Conservation (phyloP, 2,329 filamentous ascomycete species). For the Thelonectria discophora region DNA sequence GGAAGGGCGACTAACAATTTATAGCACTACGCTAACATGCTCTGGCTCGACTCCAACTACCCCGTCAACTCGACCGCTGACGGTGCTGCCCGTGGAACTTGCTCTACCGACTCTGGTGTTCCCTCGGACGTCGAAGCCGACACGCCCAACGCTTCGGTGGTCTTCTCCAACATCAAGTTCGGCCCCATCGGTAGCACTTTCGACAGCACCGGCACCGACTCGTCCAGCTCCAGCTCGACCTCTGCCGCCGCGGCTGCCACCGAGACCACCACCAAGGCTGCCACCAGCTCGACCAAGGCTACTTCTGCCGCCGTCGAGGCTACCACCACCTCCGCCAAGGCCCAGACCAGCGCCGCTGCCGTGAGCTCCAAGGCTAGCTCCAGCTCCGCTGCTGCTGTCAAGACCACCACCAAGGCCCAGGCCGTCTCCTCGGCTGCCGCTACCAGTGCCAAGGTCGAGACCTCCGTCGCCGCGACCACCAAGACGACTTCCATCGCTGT, state of each 20-base stretch:
- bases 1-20: not conserved
- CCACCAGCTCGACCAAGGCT: not conserved
- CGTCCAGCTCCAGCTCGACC: slow-evolving; percentile 13
- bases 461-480: not conserved
- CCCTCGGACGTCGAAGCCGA: slow-evolving; percentile 59
- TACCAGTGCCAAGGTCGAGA: slow-evolving; percentile 14
- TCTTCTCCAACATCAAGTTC: slow-evolving; percentile 67
- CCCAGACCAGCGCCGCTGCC: slow-evolving; percentile 14
- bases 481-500: not conserved
- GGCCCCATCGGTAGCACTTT: slow-evolving; percentile 64
- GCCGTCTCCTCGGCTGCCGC: not conserved
- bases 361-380: not conserved
- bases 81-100: slow-evolving; percentile 63
- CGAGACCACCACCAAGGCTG: slow-evolving; percentile 18
- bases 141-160: slow-evolving; percentile 57
- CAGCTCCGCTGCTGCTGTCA: slow-evolving; percentile 5
- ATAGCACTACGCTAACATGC: slow-evolving; percentile 70
- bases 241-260: slow-evolving; percentile 11
- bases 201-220: slow-evolving; percentile 23
- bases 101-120: slow-evolving; percentile 60
- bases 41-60: slow-evolving; percentile 76
- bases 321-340: slow-evolving; percentile 8
- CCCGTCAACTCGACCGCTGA: slow-evolving; percentile 57
- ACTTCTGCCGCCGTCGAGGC: slow-evolving; percentile 2
- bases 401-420: slow-evolving; percentile 1